A percentile compares a stretch with the other conserved stretches of the same genome.
Conservation (phyloP, 768 basidiomycete genomes). For the Termitomyces titanicus region DNA sequence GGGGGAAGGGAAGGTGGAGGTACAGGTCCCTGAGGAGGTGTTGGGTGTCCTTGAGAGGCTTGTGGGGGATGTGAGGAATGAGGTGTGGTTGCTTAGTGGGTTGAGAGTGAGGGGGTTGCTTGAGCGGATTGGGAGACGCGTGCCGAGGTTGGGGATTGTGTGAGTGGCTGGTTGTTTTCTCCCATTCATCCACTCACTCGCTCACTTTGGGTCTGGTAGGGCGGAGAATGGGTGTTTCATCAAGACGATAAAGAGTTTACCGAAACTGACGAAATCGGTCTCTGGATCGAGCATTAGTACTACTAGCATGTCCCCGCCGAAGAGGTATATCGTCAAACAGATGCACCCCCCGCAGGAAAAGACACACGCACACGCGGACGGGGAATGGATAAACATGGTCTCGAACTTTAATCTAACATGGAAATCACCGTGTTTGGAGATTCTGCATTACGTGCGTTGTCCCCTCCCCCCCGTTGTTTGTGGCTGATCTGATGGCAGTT, state of each 20-base stretch:
- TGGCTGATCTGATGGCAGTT: constrained; percentile 37
- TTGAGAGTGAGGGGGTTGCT: constrained; percentile 60
- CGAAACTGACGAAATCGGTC: constrained; percentile 6
- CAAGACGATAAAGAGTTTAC: constrained; percentile 38
- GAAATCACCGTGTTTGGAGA: constrained; percentile 80
- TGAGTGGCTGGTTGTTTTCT: constrained; percentile 33
- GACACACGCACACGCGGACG: not conserved
- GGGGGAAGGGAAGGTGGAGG: constrained; percentile 3
- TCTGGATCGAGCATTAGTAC: not conserved
- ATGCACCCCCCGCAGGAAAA: too few species aligned
- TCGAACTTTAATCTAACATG: constrained; percentile 74
- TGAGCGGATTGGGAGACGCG: constrained; percentile 54
- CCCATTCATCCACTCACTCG: too few species aligned
- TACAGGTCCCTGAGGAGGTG: constrained; percentile 28
- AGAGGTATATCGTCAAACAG: not conserved
- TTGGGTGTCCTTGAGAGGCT: constrained; percentile 54
- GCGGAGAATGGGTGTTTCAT: constrained; percentile 90
- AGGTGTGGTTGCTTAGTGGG: constrained; percentile 83
- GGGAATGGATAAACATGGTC: constrained; percentile 79
- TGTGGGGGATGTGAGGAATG: constrained; percentile 61
- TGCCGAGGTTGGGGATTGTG: constrained; percentile 75
- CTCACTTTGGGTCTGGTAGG: constrained; percentile 34
- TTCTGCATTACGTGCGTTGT: constrained; percentile 79
- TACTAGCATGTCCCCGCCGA: constrained; percentile 1
- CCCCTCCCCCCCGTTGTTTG: constrained; percentile 14